Base-by-base conservation (phyloP, 2,329 filamentous ascomycete species). In the Talaromyces sp. region DNA sequence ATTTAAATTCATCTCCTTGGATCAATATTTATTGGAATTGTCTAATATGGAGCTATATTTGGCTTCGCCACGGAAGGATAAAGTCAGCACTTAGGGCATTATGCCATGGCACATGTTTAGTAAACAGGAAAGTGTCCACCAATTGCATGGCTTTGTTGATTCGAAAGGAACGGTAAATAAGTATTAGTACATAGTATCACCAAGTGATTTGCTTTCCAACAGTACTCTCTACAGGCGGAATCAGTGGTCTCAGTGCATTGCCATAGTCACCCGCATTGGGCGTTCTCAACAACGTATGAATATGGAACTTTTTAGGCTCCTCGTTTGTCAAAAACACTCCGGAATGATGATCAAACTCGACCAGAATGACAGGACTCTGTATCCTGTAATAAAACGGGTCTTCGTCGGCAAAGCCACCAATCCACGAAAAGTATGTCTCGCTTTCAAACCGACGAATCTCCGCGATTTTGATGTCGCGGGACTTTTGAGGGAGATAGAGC, bases 341-440 rank as follows among this genome's bases (percentile, higher is more conserved):
- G 0, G 86, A 89, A 71, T 93, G 89, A 69, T 91, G 88, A 67
- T 93, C 90, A 67, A 93, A 90, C 78, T 93, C 90, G 56, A 88
- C 78, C 1, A 93, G 77, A 0, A 91, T 78, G 0, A 93, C 89
- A 0, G 89, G 89, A 64, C 85, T 91, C 73, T 93, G 89, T 3
- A 93, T 82, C 0, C 90, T 82, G 68, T 87, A 93, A 73, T 93
- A 93, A 68, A 90, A 93, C 0, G 89, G 79, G 70, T 92, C 89
- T 0, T 83, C 74, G 56, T 89, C 80, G 0, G 80, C 84, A 62
- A 78, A 89, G 0, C 84, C 85, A 4, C 90, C 90, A 58, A 93
- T 92, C 73, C 90, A 93, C 70, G 83, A 84, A 70, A 91, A 93
- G 68, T 90, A 89, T 5, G 89, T 93, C 78, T 92, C 88, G n/a